Evolutionary conservation across 176 grass and related monocot species (phyloP), one percentile per base, ranked within the genome.

Genomic region (Triticum dicoccoides): DNA sequence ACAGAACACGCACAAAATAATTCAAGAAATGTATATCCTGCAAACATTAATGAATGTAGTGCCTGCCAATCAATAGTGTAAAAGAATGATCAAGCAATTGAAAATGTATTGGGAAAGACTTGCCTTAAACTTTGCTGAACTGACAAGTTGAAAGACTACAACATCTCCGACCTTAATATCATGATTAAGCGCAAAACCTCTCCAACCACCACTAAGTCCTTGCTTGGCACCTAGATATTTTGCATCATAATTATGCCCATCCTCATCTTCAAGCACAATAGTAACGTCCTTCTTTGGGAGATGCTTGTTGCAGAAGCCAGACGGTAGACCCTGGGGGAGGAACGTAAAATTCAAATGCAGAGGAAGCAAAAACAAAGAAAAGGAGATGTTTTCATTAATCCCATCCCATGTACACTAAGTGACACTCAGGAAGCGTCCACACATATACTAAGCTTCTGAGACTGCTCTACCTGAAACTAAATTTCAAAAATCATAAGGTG

Each of bases 121-220:
- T 87, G 67, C 89, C 89, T 87, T 90, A 37, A 90, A 83, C 87
- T 78, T 87, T 45, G 33, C 24, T 58, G 66, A 33, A 5, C 35
- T 39, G 23, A 90, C 85, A 29, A 90, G 89, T 37, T 87, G 74
- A 73, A 90, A 90, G n/a, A 90, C 76, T 35, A 83, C 68, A 44
- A 75, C 75, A 80, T 90, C 89, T 2, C 74, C 85, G 11, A 87
- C 89, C 20, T 84, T 90, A 47, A 90, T 87, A 80, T 14, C 35
- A 75, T 90, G 85, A 3, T 84, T 59, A 29, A 87, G n/a, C 7
- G 89, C 66, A 59, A 90, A 90, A 80, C 80, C 80, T 68, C 85
- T 90, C 89, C 89, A 90, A 14, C 89, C 80, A 32, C 24, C 89
- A 84, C 89, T 90, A 11, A 90, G 85, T 68, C 80, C 89, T 77